Evolutionary conservation across 768 basidiomycete genomes (phyloP), one percentile per base, ranked within the genome.

Genomic region (Daedaleopsis nitida): DNA sequence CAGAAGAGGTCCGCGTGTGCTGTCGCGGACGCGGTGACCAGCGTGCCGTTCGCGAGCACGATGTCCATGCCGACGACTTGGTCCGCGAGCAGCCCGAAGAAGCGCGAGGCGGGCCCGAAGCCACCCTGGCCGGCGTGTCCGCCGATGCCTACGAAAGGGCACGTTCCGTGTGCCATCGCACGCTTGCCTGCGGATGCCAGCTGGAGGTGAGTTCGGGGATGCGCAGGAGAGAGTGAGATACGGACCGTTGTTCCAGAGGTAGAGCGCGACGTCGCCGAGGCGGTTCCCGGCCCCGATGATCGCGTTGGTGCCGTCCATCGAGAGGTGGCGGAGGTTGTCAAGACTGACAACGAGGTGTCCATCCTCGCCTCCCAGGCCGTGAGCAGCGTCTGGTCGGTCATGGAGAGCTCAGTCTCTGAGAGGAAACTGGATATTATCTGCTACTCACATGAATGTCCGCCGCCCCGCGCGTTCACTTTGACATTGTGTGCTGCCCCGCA

Each of bases 401-500:
- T 1, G 1, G 12, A 32, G 27, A 10, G 21, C 23, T 24, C 2
- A 49, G 21, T 49, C 1, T 49, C 14, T 1, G 21, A 23, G 23
- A 11, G 2, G 19, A 9, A 1, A 14, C 3, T n/a, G 2, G 11
- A 24, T 2, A 21, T 14, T 6, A 3, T 16, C 9, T 47, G 19
- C 11, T 11, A 34, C 51, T 35, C 1, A 55, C 54, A 55, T 7
- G 54, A 55, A 21, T 55, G 54, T 8, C 54, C 54, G 23, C 54
- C 54, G 27, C 54, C 27, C 3, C 54, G 54, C 1, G 54, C 54
- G 54, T 55, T 55, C 27, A 55, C 54, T 23, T 55, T 55, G 54
- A 55, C 54, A 16, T 39, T 39, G 19, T 45, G n/a, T 6, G 42
- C 11, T 14, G 54, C 54, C 12, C 54, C 54, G 24, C 54, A 55